Evolutionary conservation across 164 flowering plant species (phyloP).

Genomic region (Saururus chinensis): DNA sequence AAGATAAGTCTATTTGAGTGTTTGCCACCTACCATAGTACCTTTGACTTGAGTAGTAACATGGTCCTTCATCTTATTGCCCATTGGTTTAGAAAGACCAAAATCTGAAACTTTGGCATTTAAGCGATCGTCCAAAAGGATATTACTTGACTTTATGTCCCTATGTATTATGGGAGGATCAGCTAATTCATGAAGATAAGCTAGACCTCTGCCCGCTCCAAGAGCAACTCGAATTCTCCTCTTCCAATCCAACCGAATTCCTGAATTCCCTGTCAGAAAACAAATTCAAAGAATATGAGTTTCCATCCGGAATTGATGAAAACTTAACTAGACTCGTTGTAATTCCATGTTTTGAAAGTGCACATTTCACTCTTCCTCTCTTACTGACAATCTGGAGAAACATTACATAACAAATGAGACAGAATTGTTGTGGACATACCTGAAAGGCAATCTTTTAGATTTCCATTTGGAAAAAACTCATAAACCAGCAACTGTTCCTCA

Average conservation of each 20-base stretch:
- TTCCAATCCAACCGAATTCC: conserved; percentile 3
- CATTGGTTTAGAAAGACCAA: conserved; percentile 61
- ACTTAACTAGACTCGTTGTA: no score
- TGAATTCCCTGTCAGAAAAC: not conserved
- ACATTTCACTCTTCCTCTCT: no score
- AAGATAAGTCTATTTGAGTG: not conserved
- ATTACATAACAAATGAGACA: no score
- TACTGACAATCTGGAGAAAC: no score
- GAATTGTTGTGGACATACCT: conserved; percentile 23
- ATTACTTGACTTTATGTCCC: conserved; percentile 2
- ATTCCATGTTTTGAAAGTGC: no score
- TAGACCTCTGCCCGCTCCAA: conserved; percentile 4
- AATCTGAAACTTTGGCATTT: conserved; percentile 61
- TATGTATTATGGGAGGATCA: conserved; percentile 5
- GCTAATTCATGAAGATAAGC: conserved; percentile 4
- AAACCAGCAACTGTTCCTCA: conserved; percentile 67
- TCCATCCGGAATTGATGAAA: not conserved
- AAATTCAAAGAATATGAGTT: not conserved
- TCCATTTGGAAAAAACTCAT: conserved; percentile 59
- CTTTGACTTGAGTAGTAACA: conserved; percentile 69
- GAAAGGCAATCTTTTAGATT: conserved; percentile 45
- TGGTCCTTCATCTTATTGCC: conserved; percentile 43
- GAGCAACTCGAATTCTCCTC: not conserved
- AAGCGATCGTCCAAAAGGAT: conserved; percentile 38
- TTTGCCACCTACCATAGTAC: conserved; percentile 47